These are phyloP conservation scores for Suhomyces bokatorum DNA, from an alignment of 1,139 yeast species.

Conservation along the genomic window DNA sequence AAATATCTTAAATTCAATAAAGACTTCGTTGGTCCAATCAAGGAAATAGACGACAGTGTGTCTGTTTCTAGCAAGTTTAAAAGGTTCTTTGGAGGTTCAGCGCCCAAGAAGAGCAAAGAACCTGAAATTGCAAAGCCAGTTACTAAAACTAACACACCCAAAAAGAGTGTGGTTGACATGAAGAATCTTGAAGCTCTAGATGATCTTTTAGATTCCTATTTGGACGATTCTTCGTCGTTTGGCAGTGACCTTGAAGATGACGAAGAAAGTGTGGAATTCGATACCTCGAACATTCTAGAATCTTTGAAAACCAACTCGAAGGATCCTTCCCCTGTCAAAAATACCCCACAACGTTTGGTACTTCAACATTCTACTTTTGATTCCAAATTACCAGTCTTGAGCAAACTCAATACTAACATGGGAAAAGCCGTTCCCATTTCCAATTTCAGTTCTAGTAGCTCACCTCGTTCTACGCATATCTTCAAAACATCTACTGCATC, in stretches of 20 bases:
- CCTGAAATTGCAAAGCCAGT: not conserved
- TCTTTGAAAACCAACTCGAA: not conserved
- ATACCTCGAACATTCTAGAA: conserved; percentile 10
- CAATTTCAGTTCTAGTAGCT: not conserved
- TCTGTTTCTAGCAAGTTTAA: conserved; percentile 29
- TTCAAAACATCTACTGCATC: conserved; percentile 2
- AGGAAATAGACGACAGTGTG: conserved; percentile 6
- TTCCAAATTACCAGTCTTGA: conserved; percentile 1
- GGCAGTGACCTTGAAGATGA: conserved; percentile 32
- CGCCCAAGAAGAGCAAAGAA: not conserved
- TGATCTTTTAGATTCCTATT: conserved; percentile 46
- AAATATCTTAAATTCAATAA: conserved; percentile 27
- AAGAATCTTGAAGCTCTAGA: conserved; percentile 42
- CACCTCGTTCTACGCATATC: not conserved
- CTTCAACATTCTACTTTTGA: conserved; percentile 7
- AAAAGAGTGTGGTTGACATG: conserved; percentile 1
- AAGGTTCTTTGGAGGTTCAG: conserved; percentile 23
- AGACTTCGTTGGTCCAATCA: conserved; percentile 11
- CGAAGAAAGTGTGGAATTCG: conserved; percentile 10
- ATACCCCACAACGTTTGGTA: conserved; percentile 9
- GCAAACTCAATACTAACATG: conserved; percentile 1
- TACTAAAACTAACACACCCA: not conserved
- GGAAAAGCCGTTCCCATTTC: not conserved
- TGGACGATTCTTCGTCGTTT: conserved; percentile 41
- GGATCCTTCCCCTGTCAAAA: not conserved